Evolutionary conservation across 345 rosid genomes (phyloP).

Genomic region (Leavenworthia alabamica): DNA sequence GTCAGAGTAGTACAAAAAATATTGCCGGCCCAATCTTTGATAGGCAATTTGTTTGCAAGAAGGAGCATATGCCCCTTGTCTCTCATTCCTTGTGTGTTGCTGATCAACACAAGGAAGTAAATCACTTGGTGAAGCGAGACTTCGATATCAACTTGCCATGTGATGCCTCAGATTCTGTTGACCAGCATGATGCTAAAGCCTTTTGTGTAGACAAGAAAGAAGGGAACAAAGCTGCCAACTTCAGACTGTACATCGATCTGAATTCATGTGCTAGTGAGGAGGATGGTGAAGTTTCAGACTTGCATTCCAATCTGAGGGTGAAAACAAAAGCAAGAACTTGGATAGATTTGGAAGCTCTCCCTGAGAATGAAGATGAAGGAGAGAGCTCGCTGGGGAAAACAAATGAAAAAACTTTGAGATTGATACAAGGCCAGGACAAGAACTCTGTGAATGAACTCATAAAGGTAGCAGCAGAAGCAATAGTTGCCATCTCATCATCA

Average conservation of each 20-base stretch:
- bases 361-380: constrained; percentile 36
- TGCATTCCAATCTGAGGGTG: constrained; percentile 25
- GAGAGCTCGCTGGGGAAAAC: constrained; percentile 23
- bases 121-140: constrained; percentile 19
- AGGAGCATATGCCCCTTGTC: constrained; percentile 23
- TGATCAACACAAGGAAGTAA: constrained; percentile 18
- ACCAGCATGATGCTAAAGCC: constrained; percentile 16
- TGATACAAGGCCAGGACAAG: background rate
- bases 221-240: constrained; percentile 17
- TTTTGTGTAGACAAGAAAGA: constrained; percentile 1
- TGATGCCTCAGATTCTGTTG: constrained; percentile 48
- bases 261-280: constrained; percentile 45
- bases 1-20: constrained; percentile 30
- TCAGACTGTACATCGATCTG: constrained; percentile 48
- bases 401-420: constrained; percentile 12
- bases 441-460: constrained; percentile 20
- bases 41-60: constrained; percentile 30
- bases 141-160: constrained; percentile 85
- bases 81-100: constrained; percentile 2
- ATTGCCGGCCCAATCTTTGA: constrained; percentile 39
- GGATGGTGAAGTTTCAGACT: constrained; percentile 35
- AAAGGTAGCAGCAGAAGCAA: constrained; percentile 49
- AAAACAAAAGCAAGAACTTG: constrained; percentile 26
- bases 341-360: constrained; percentile 67
- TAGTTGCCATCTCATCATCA: constrained; percentile 49